Percentiles rank a stretch among this genome's conserved stretches.
phyloP scores from a whole-genome alignment of 176 grass and related monocot species.

The Phoenix dactylifera region DNA sequence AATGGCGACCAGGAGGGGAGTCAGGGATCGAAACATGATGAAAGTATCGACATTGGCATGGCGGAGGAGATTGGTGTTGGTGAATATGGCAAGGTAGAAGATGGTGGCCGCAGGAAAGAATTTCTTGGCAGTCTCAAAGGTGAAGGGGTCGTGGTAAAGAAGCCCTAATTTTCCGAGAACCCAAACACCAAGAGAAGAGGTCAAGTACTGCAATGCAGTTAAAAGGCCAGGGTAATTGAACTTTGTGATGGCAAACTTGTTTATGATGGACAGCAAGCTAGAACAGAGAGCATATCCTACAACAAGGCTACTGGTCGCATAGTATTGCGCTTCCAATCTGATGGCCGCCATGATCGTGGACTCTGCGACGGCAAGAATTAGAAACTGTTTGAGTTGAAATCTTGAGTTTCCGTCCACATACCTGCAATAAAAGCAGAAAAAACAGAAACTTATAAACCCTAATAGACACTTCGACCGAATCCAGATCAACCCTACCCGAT shows the following conservation, averaged over 20 bases:
- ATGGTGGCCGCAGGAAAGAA: slow-evolving; percentile 57
- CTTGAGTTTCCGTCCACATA: too few species aligned
- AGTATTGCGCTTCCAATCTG: slow-evolving; percentile 28
- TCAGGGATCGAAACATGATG: slow-evolving; percentile 77
- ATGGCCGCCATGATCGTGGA: slow-evolving; percentile 20
- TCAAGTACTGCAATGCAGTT: slow-evolving; percentile 60
- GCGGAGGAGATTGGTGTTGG: slow-evolving; percentile 70
- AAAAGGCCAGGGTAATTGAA: slow-evolving; percentile 73
- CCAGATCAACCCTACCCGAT: too few species aligned
- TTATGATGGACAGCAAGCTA: slow-evolving; percentile 77
- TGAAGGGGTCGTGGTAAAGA: slow-evolving; percentile 63
- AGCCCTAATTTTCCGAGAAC: slow-evolving; percentile 60
- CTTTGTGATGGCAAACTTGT: slow-evolving; percentile 82
- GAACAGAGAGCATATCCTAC: slow-evolving; percentile 79
- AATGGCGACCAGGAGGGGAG: slow-evolving; percentile 69
- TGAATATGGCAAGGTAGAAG: slow-evolving; percentile 93
- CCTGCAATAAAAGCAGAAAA: too few species aligned
- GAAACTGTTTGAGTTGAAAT: too few species aligned
- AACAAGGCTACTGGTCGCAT: slow-evolving; percentile 60
- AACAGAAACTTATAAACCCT: too few species aligned
- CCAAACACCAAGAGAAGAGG: slow-evolving; percentile 59
- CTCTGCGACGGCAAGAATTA: too few species aligned
- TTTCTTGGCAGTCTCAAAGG: slow-evolving; percentile 64
- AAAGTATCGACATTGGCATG: slow-evolving; percentile 89
- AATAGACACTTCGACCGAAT: too few species aligned